Conservation (phyloP, 1,284 basidiomycete genomes). For the Apiotrichum laibachii region DNA sequence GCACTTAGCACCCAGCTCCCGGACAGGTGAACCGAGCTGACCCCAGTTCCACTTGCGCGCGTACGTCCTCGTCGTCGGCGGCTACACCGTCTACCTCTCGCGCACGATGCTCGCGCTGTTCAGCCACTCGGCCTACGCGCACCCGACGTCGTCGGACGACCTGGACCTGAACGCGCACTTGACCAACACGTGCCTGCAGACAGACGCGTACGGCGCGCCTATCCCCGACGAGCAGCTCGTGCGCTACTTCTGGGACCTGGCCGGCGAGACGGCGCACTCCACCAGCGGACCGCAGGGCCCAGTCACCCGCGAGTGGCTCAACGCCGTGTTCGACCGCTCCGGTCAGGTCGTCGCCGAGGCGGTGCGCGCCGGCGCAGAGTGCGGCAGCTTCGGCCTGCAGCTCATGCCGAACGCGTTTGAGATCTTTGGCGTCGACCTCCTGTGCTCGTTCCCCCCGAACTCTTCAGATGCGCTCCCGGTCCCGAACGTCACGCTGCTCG, state of each 20-base stretch:
- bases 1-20: too few relatives aligned
- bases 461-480: slow-evolving; percentile 47
- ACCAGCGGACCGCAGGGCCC: slow-evolving; percentile 13
- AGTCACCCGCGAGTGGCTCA: slow-evolving; percentile 58
- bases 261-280: slow-evolving; percentile 56
- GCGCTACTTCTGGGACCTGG: slow-evolving; percentile 70
- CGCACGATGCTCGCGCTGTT: slow-evolving; percentile 83
- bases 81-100: slow-evolving; percentile 73
- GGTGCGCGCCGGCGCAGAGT: slow-evolving; percentile 79
- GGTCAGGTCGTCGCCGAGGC: slow-evolving; percentile 69
- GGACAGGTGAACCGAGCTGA: too few relatives aligned
- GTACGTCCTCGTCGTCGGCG: slow-evolving; percentile 85
- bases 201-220: slow-evolving; percentile 56
- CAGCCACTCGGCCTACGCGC: slow-evolving; percentile 64
- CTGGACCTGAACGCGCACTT: slow-evolving; percentile 75
- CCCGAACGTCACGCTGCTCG: slow-evolving; percentile 69
- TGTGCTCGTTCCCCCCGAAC: slow-evolving; percentile 61
- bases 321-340: slow-evolving; percentile 63
- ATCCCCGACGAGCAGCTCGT: slow-evolving; percentile 54
- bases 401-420: slow-evolving; percentile 90
- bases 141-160: slow-evolving; percentile 46
- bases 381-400: slow-evolving; percentile 58
- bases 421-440: slow-evolving; percentile 86
- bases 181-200: slow-evolving; percentile 93
- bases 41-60: slow-evolving; percentile 82